Evolutionary conservation across 1,284 basidiomycete species (phyloP), one percentile per base, ranked within the genome.

Genomic region (Sporisorium graminicola): DNA sequence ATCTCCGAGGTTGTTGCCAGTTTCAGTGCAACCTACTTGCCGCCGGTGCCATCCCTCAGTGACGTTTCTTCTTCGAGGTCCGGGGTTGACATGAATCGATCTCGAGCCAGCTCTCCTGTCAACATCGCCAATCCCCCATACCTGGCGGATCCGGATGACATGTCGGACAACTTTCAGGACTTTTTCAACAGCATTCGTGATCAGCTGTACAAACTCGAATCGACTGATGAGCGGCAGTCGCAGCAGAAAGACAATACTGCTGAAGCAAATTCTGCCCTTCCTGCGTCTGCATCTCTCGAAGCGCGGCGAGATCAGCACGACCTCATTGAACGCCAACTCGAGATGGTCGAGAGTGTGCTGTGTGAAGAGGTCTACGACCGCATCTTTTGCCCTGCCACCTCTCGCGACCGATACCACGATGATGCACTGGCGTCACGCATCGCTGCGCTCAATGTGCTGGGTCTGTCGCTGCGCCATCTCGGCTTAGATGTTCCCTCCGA

Each of bases 401-500:
- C 92, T 0, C 92, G 94, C 69, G 94, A 97, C 82, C 88, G 90
- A 0, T 91, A 90, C 1, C 94, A 95, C 80, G 94, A 98, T 81
- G 93, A 94, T 79, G 92, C 93, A 0, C 87, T 98, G 4, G 90
- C 94, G 0, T 93, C 91, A 77, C 90, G 94, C 5, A 91, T 98
- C 24, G 93, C 93, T 12, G 95, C 94, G 0, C 88, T 98, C 47
- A 95, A 95, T 79, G 90, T 94, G 88, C 88, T 97, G 0, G 95
- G 97, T 82, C 87, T 98, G 0, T 89, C 90, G 2, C 87, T 98
- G 20, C 91, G 92, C 44, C 94, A 97, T 86, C 89, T 98, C 0
- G 95, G 95, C 6, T 89, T 98, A 5, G 86, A 87, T n/a, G 86
- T 88, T 87, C 92, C 82, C 86, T 20, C 44, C 13, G 27, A 44